A percentile compares a stretch with the other conserved stretches of the same genome.
Evolutionary conservation across 257 asterid species (phyloP).

Genomic region (Mitragyna speciosa): DNA sequence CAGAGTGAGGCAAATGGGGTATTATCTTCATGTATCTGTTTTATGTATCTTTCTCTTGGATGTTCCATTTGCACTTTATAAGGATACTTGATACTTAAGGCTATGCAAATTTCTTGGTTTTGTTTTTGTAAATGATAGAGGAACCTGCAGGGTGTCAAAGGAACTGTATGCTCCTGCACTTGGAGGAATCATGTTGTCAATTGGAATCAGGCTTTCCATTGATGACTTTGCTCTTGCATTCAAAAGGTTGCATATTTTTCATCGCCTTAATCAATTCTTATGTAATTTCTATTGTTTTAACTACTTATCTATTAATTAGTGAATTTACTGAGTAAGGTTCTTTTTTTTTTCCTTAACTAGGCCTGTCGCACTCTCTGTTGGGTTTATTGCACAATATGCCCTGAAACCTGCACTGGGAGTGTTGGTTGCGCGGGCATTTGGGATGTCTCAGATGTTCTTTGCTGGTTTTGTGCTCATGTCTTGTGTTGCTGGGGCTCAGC

Average conservation of each 20-base stretch:
- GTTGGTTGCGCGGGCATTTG: slow-evolving; percentile 73
- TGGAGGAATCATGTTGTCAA: slow-evolving; percentile 97
- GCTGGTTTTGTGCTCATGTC: slow-evolving; percentile 89
- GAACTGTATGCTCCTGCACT: slow-evolving; percentile 96
- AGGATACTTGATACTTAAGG: slow-evolving; percentile 27
- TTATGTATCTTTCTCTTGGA: slow-evolving; percentile 5
- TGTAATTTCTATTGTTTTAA: neutral
- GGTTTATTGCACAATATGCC: slow-evolving; percentile 76
- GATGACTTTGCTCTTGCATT: slow-evolving; percentile 91
- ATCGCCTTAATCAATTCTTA: slow-evolving; percentile 4
- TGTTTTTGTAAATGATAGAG: slow-evolving; percentile 49
- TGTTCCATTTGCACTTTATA: slow-evolving; percentile 17
- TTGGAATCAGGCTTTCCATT: slow-evolving; percentile 86
- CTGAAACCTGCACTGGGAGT: slow-evolving; percentile 88
- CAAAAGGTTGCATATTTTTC: slow-evolving; percentile 55
- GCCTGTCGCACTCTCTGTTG: slow-evolving; percentile 75
- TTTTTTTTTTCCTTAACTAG: slow-evolving; percentile 40
- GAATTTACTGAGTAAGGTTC: neutral
- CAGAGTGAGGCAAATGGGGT: neutral
- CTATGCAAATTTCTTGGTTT: slow-evolving; percentile 29
- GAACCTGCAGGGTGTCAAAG: slow-evolving; percentile 97
- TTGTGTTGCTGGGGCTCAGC: slow-evolving; percentile 96
- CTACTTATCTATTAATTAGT: neutral
- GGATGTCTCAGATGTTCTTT: slow-evolving; percentile 72
- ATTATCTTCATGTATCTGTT: neutral